Evolutionary conservation across 805 yeast genomes (phyloP), one percentile per base, ranked within the genome.

Genomic region (Priceomyces castillae): DNA sequence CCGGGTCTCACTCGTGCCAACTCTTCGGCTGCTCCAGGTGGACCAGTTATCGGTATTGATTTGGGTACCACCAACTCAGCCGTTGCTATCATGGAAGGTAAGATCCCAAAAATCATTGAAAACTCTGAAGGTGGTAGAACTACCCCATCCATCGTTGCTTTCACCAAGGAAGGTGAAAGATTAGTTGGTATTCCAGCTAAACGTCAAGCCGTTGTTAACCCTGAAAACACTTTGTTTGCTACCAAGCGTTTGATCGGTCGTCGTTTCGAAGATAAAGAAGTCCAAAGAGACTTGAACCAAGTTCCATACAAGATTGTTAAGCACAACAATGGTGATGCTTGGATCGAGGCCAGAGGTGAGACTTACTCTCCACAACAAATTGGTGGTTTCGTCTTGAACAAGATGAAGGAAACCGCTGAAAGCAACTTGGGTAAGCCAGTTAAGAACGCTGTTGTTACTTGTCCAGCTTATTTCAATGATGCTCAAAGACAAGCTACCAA

Each of bases 371-470:
- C 97, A 43, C 90, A 95, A 46, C 97, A 90, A 71, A 86, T 90
- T 57, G 97, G 97, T 61, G 96, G 97, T 44, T 87, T 90, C 62
- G 65, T 90, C 52, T 80, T 90, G 62, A 88, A 87, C 82, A 90
- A 90, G 80, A 90, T 90, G 97, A 90, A 90, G 82, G 97, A 90
- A 77, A 90, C 97, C 54, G 97, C 97, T 53, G 96, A 89, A 73
- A 83, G 87, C 51, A 84, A 86, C 77, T 76, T 89, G 57, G 94
- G 95, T 71, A 89, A 88, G 79, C 62, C 83, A 36, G 92, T 84
- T 57, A 82, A 80, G 76, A 86, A 88, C 67, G 96, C 97, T 48
- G 95, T 86, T 53, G 95, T 86, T 54, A 86, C 95, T 40, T 90
- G 89, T 54, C 95, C 95, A 50, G 95, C 95, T 49, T 86, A 86